phyloP scores from a whole-genome alignment of 2,329 filamentous ascomycete species.

The Clarireedia sp. region DNA sequence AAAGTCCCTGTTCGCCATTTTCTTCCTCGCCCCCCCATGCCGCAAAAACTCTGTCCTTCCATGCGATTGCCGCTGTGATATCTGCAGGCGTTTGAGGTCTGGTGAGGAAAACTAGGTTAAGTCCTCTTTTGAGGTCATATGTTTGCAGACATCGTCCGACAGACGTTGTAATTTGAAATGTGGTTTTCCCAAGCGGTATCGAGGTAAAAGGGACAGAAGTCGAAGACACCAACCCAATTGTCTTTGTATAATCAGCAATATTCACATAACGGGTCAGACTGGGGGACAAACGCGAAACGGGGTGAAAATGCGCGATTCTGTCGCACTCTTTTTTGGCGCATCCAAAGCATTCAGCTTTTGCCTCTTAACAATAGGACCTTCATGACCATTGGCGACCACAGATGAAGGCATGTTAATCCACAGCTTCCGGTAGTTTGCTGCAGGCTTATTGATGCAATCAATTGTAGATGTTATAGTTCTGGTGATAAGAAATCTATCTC shows the following conservation, averaged over 20 bases:
- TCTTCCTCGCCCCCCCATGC: constrained; percentile 66
- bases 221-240: constrained; percentile 85
- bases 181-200: constrained; percentile 82
- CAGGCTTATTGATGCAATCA: not conserved
- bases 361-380: constrained; percentile 64
- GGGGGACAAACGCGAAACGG: constrained; percentile 69
- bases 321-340: constrained; percentile 33
- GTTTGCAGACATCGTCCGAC: constrained; percentile 87
- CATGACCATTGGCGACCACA: constrained; percentile 35
- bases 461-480: not conserved
- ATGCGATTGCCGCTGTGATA: constrained; percentile 81
- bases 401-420: constrained; percentile 37
- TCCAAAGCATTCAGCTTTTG: constrained; percentile 52
- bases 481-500: not conserved
- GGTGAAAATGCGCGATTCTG: constrained; percentile 77
- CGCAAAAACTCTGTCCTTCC: constrained; percentile 81
- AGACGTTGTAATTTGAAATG: constrained; percentile 95
- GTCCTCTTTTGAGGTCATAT: constrained; percentile 82
- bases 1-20: constrained; percentile 59
- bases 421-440: not conserved
- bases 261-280: not conserved
- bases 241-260: constrained; percentile 44
- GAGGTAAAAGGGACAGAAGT: constrained; percentile 85
- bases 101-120: constrained; percentile 90
- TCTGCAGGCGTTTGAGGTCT: constrained; percentile 77